Percentiles rank a stretch among this genome's conserved stretches.
Conservation (phyloP, 164 flowering plant species). For the Macadamia integrifolia region DNA sequence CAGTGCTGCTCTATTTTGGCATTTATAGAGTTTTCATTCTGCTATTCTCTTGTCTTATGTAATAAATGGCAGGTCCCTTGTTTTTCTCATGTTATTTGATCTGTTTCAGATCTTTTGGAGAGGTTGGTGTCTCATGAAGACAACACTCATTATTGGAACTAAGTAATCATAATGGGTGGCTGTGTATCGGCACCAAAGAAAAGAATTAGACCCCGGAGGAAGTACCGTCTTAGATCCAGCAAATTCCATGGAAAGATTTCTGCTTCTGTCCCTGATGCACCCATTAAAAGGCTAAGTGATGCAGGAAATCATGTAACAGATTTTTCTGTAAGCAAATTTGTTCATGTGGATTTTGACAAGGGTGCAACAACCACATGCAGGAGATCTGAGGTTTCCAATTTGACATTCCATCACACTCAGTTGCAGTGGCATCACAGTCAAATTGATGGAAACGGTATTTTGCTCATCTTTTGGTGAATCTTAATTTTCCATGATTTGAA, state of each 20-base stretch:
- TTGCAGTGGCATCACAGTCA: conserved; percentile 81
- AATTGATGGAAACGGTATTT: conserved; percentile 61
- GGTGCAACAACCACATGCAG: conserved; percentile 54
- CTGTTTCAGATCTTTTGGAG: conserved; percentile 7
- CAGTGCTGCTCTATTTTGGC: no score
- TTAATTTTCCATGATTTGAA: no score
- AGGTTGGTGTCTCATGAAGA: conserved; percentile 14
- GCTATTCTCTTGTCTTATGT: not conserved
- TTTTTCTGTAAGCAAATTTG: conserved; percentile 60
- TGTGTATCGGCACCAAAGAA: conserved; percentile 54
- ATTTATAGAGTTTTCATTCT: not conserved
- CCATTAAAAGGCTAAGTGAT: conserved; percentile 35
- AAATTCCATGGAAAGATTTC: conserved; percentile 32
- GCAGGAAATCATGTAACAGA: conserved; percentile 43
- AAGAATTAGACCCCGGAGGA: conserved; percentile 27
- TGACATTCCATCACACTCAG: conserved; percentile 73
- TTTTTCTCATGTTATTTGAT: not conserved
- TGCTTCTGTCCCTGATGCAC: conserved; percentile 21
- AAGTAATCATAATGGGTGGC: conserved; percentile 52
- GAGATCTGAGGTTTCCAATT: conserved; percentile 65
- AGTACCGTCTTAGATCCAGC: conserved; percentile 17
- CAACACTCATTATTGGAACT: conserved; percentile 8
- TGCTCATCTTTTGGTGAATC: not conserved
- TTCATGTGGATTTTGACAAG: conserved; percentile 54
- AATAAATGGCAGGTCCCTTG: conserved; percentile 5